A percentile compares a stretch with the other conserved stretches of the same genome.
Conservation (phyloP, 331 rosid genomes). For the Pyrus hybrid region DNA sequence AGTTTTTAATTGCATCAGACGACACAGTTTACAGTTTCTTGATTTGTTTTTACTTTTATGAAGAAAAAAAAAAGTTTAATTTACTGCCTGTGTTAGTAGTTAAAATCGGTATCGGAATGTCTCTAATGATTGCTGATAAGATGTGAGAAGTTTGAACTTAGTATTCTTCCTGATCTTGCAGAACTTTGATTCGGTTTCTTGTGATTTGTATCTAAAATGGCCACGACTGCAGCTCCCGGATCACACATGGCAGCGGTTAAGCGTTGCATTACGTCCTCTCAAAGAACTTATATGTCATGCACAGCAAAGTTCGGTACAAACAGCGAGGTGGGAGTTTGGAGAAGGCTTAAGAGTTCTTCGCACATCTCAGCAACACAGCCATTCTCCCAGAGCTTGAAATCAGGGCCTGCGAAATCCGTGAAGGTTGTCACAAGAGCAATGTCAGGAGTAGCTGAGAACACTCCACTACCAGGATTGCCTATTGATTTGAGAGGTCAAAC, state of each 20-base stretch:
- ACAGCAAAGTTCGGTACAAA: slow-evolving; percentile 1
- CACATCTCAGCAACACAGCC: slow-evolving; percentile 18
- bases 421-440: slow-evolving; percentile 10
- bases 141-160: neutral
- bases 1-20: too few species aligned
- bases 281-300: neutral
- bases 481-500: slow-evolving; percentile 27
- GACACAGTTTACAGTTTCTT: too few species aligned
- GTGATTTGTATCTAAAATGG: slow-evolving; percentile 12
- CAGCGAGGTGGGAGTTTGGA: neutral
- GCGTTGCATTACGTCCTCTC: slow-evolving; percentile 7
- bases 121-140: neutral
- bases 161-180: slow-evolving; percentile 3
- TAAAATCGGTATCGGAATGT: neutral
- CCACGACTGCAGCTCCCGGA: slow-evolving; percentile 11
- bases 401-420: neutral
- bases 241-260: slow-evolving; percentile 7
- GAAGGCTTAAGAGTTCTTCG: slow-evolving; percentile 19
- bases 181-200: slow-evolving; percentile 1
- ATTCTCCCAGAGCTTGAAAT: neutral
- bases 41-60: too few species aligned
- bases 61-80: neutral
- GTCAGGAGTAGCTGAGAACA: slow-evolving; percentile 11
- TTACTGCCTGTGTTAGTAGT: neutral
- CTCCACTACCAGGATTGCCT: slow-evolving; percentile 20